Evolutionary conservation across 2,329 filamentous ascomycete genomes (phyloP), one percentile per base, ranked within the genome.

Genomic region (Triangularia setosa): DNA sequence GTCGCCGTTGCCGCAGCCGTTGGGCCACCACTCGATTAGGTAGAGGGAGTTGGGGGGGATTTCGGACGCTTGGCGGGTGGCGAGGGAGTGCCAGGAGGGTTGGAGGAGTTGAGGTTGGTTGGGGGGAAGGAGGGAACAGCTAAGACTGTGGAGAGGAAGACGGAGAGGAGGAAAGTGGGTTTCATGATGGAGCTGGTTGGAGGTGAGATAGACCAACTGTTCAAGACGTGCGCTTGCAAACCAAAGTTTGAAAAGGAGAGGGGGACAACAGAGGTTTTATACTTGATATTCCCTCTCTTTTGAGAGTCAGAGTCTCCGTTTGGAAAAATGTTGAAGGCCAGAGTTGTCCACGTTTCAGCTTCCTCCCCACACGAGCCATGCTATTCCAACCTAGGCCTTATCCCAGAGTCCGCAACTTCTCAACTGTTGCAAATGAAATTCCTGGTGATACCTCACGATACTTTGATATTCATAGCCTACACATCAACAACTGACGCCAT

Each of bases 31-130:
- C 56, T 58, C 56, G 24, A 58, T 58, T 16, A 58, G 27, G 56
- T 58, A 58, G 56, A 58, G 56, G 24, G 27, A 33, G 56, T 58
- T 58, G 56, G 56, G 56, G 56, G 56, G 56, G 28, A 58, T 58
- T 12, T 30, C 56, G 18, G 24, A n/a, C 3, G 56, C 24, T 21
- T 58, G 56, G 2, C 56, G 27, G 7, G n/a, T 48, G n/a, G 12
- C 21, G 40, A 21, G 2, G n/a, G n/a, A 48, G n/a, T 48, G 40
- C n/a, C 18, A 21, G 40, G n/a, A 21, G n/a, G 40, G 40, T 4
- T 21, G n/a, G n/a, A n/a, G n/a, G n/a, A n/a, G n/a, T 48, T n/a
- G 40, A n/a, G 18, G n/a, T 33, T 16, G 40, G 3, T 48, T 5
- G 28, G 14, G 56, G 24, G 11, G 27, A 30, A 21, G 9, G 33